Base-by-base conservation (phyloP, 2,329 filamentous ascomycete species). In the Cercospora nicotianae region DNA sequence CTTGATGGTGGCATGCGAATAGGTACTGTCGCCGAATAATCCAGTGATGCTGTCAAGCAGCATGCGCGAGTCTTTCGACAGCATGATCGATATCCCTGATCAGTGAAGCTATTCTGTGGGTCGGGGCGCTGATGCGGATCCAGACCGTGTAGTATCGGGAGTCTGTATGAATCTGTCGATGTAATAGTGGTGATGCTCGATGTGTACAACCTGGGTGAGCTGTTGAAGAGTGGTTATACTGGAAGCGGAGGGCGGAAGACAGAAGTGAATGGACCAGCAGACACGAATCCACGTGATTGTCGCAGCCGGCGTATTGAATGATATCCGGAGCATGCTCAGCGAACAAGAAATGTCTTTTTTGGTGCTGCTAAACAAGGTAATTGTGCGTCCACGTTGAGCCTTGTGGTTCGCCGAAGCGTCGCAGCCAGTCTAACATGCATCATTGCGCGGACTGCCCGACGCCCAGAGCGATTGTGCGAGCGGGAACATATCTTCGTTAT, bases 1-100 rank as follows among this genome's bases (percentile, higher is more conserved):
- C 5, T 31, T 61, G 61, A 77, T 67, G n/a, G 60, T 72, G 3
- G 75, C 59, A 20, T 77, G 73, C 3, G 42, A 23, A n/a, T 63
- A 63, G 16, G 18, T 10, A 9, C 26, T 12, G 28, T 53, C 26
- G 23, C 26, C n/a, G 1, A 63, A 42, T 2, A 63, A n/a, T 13
- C 42, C 30, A 3, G 13, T 28, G 42, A 63, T 51, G 8, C 53
- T 31, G 12, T 18, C 13, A 5, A 58, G 13, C 12, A 58, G n/a
- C 28, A 23, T 18, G 5, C 10, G 9, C 10, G 53, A 28, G n/a
- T 57, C 12, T 12, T 31, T 57, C 2, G 23, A 16, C 1, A 7
- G 7, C 53, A 57, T 57, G 16, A 23, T 57, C 8, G 42, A n/a
- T n/a, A n/a, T n/a, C n/a, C n/a, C n/a, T 57, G 16, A 23, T 57